Evolutionary conservation across 345 rosid species (phyloP), one percentile per base, ranked within the genome.

Genomic region (Punica granatum): DNA sequence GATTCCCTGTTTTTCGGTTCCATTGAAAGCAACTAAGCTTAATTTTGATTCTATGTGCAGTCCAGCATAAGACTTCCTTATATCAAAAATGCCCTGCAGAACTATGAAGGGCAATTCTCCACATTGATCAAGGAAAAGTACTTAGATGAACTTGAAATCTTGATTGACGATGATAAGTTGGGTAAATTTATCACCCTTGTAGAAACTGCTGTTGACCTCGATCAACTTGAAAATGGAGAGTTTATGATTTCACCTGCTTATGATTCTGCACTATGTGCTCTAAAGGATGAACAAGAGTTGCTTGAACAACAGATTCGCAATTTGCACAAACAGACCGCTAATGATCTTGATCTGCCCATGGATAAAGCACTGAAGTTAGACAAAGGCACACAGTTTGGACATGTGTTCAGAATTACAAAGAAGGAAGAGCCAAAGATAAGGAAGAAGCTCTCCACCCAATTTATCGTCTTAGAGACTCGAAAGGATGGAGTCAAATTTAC

Each of bases 401-500:
- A 94, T 85, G 96, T 89, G 63, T 94, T 94, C 78, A 85, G 98
- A 79, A 91, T 94, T 67, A 91, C 99, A 53, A 91, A 94, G 88
- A 94, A 89, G 85, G 99, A 94, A 77, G 99, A 94, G 76, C 99
- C 95, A 39, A 94, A 94, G 79, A 77, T 94, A 68, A 88, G 99
- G 80, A 91, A 89, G 77, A 91, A 88, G 81, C 90, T 94, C 70
- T 82, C 88, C 6, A 73, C 90, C 74, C 96, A 91, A 67, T 94
- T 88, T 81, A 72, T 91, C 67, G 89, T 94, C 72, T 90, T 94
- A 42, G 99, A 94, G 83, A 94, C 99, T 11, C 88, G 99, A 26
- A 94, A 94, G 78, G 99, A 94, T 74, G 99, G 99, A 56, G 97
- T 94, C 73, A 94, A 94, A 77, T 94, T 94, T 70, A 94, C 99